Conservation (phyloP, 164 flowering plant genomes). For the Euptelea pleiosperma region DNA sequence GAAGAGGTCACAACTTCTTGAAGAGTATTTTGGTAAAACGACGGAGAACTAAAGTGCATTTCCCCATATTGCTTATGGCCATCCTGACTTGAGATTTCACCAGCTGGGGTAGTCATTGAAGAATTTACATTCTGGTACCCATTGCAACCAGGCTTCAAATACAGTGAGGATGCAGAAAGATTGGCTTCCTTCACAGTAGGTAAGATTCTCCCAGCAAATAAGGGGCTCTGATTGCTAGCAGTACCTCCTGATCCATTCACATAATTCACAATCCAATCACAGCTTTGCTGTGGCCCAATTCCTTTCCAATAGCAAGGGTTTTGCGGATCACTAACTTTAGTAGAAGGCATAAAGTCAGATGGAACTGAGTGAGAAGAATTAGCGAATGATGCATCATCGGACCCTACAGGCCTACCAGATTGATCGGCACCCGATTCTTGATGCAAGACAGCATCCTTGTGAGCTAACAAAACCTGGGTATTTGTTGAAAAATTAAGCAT, state of each 20-base stretch:
- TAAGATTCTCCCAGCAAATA: constrained; percentile 23
- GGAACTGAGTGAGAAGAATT: constrained; percentile 18
- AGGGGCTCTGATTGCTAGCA: constrained; percentile 21
- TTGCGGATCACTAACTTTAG: constrained; percentile 18
- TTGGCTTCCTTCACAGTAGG: constrained; percentile 18
- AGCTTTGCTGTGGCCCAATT: constrained; percentile 27
- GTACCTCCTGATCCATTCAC: constrained; percentile 18
- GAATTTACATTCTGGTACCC: constrained; percentile 31
- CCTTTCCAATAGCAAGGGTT: constrained; percentile 38
- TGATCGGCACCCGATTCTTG: constrained; percentile 7
- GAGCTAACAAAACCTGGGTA: constrained; percentile 12
- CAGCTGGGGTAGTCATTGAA: constrained; percentile 20
- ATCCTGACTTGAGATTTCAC: constrained; percentile 31
- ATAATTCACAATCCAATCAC: constrained; percentile 37
- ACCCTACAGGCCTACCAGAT: constrained; percentile 8
- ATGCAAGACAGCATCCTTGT: constrained; percentile 15
- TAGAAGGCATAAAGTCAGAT: constrained; percentile 8
- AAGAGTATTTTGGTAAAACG: constrained; percentile 30
- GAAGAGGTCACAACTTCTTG: constrained; percentile 39
- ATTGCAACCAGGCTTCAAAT: constrained; percentile 24
- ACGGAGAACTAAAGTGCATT: constrained; percentile 18
- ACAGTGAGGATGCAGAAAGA: constrained; percentile 15
- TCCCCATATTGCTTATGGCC: constrained; percentile 27
- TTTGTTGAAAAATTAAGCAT: constrained; percentile 28
- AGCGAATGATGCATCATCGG: neutral